Evolutionary conservation across 75 land plant species (phyloP).

Genomic region (Sequoia sempervirens): DNA sequence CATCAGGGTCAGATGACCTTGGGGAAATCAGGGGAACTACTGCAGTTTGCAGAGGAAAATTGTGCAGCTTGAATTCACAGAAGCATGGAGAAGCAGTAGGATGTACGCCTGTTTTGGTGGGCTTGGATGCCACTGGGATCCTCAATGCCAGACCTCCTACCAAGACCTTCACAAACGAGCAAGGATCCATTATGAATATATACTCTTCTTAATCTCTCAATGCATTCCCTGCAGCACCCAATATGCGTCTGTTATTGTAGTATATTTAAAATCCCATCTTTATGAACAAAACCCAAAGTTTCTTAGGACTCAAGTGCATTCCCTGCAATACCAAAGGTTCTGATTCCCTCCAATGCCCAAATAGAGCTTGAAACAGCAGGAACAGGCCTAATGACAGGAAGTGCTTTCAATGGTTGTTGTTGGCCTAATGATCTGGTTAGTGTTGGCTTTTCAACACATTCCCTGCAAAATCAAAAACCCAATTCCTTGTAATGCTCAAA

Average conservation of each 20-base stretch:
- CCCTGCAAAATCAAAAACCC: background rate
- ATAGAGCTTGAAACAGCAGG: background rate
- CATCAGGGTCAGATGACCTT: slow-evolving; percentile 15
- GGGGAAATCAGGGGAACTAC: slow-evolving; percentile 32
- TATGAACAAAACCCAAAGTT: background rate
- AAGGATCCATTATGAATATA: slow-evolving; percentile 32
- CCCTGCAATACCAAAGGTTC: background rate
- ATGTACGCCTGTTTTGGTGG: slow-evolving; percentile 30
- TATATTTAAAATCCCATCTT: background rate
- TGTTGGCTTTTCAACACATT: background rate
- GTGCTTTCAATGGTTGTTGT: background rate
- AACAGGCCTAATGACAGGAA: background rate
- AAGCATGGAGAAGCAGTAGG: slow-evolving; percentile 41
- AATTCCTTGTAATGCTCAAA: background rate
- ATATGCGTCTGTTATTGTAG: background rate
- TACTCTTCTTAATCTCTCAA: background rate
- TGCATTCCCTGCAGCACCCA: background rate
- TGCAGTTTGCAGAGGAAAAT: slow-evolving; percentile 25
- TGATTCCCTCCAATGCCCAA: background rate
- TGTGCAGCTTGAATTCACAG: slow-evolving; percentile 28
- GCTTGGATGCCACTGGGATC: slow-evolving; percentile 34
- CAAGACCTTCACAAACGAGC: slow-evolving; percentile 40
- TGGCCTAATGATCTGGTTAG: background rate
- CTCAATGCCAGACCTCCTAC: slow-evolving; percentile 37
- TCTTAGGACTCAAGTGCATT: background rate